phyloP scores from a whole-genome alignment of 2,329 filamentous ascomycete genomes.

The Scedosporium minutisporum region DNA sequence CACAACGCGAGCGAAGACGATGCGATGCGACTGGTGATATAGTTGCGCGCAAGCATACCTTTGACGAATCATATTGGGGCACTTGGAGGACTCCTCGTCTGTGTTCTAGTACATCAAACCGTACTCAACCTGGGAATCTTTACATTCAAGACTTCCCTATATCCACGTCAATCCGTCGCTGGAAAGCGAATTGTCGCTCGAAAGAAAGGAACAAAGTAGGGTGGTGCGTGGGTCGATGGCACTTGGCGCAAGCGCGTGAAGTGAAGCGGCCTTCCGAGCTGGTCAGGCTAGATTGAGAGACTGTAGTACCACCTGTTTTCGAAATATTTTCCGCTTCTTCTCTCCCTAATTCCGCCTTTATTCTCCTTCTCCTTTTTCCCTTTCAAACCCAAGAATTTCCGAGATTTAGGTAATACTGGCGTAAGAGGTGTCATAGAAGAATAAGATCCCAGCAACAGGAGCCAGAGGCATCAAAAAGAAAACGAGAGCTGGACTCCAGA shows the following conservation, averaged over 20 bases:
- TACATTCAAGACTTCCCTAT: neutral
- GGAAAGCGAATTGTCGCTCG: too few species aligned
- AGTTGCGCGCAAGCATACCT: slow-evolving; percentile 16
- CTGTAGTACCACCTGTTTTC: too few species aligned
- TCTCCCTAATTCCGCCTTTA: too few species aligned
- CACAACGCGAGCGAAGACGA: neutral
- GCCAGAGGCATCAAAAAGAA: too few species aligned
- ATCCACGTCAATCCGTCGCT: neutral
- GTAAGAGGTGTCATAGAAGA: neutral
- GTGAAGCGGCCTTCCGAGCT: too few species aligned
- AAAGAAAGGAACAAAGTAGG: too few species aligned
- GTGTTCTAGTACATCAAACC: neutral
- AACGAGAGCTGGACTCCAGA: neutral
- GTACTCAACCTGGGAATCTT: too few species aligned
- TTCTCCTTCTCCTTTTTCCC: too few species aligned
- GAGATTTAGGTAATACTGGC: neutral
- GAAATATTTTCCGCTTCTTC: too few species aligned
- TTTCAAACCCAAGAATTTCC: neutral
- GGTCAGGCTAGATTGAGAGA: too few species aligned
- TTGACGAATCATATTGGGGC: slow-evolving; percentile 23
- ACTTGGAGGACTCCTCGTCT: neutral
- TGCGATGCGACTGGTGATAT: neutral
- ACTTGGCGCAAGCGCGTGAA: too few species aligned
- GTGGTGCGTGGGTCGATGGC: too few species aligned
- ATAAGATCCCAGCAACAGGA: neutral